These are phyloP conservation scores for Penicillium frequentans DNA, from an alignment of 2,329 filamentous ascomycete species.

Conservation along the genomic window DNA sequence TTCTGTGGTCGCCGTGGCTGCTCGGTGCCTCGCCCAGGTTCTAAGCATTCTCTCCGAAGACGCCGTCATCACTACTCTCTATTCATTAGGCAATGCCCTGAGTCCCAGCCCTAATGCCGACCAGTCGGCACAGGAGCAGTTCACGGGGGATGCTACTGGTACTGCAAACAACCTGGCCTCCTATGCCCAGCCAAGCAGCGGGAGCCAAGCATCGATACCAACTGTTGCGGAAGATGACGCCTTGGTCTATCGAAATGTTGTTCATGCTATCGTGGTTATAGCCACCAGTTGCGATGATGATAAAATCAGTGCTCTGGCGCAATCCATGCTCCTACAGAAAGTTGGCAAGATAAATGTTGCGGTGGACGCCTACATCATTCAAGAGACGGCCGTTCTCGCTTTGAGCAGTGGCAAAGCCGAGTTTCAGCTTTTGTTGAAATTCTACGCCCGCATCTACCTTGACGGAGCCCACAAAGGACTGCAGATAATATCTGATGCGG, in stretches of 20 bases:
- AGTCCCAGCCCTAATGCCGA: conserved; percentile 66
- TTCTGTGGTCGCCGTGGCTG: conserved; percentile 71
- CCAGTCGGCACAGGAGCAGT: conserved; percentile 38
- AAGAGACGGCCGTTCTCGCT: conserved; percentile 75
- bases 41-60: conserved; percentile 84
- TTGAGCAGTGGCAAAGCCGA: conserved; percentile 76
- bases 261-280: conserved; percentile 93
- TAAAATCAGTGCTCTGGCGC: conserved; percentile 88
- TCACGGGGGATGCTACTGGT: conserved; percentile 44
- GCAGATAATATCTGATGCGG: conserved; percentile 67
- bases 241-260: conserved; percentile 78
- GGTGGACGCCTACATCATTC: conserved; percentile 83
- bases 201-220: conserved; percentile 67
- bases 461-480: conserved; percentile 72
- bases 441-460: conserved; percentile 74
- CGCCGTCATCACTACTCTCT: conserved; percentile 89
- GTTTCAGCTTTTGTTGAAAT: conserved; percentile 80
- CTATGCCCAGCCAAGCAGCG: conserved; percentile 33
- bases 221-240: conserved; percentile 76
- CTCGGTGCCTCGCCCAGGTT: conserved; percentile 79
- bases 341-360: conserved; percentile 76
- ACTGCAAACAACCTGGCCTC: conserved; percentile 31
- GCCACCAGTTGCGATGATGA: conserved; percentile 78
- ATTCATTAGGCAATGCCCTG: conserved; percentile 92
- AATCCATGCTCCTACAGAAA: conserved; percentile 97